Conservation (phyloP, 768 basidiomycete species). For the Boletus barrowsii region DNA sequence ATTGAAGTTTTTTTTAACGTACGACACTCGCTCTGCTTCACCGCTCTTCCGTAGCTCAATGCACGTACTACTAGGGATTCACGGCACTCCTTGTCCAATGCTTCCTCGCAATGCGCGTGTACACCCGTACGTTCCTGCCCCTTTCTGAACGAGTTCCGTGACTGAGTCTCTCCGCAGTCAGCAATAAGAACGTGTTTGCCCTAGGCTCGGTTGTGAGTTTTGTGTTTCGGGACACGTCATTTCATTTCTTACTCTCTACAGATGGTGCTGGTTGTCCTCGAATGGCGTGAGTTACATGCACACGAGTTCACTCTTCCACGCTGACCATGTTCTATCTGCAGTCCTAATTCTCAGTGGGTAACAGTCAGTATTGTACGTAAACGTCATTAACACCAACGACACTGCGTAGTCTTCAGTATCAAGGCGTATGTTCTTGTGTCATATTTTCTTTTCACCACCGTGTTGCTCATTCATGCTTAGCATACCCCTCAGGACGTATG, state of each 20-base stretch:
- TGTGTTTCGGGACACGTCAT: not conserved
- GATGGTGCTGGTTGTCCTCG: conserved; percentile 34
- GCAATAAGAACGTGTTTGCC: conserved; percentile 42
- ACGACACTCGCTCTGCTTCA: not conserved
- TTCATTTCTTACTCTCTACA: not conserved
- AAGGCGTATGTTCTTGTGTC: conserved; percentile 1
- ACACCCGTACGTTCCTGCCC: conserved; percentile 37
- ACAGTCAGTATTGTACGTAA: not conserved
- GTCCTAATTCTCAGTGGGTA: conserved; percentile 34
- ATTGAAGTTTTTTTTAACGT: conserved; percentile 52
- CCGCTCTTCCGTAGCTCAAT: not conserved
- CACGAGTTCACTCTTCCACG: not conserved
- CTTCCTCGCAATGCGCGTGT: conserved; percentile 51
- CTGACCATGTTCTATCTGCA: conserved; percentile 9
- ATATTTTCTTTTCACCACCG: not conserved
- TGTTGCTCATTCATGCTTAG: conserved; percentile 31
- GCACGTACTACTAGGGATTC: conserved; percentile 25
- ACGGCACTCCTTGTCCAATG: conserved; percentile 54
- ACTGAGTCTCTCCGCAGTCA: conserved; percentile 37
- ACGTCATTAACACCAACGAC: not conserved
- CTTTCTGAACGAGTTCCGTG: not conserved
- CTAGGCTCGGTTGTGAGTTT: conserved; percentile 30
- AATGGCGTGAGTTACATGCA: conserved; percentile 33
- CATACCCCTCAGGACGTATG: conserved; percentile 20
- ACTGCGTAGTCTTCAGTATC: not conserved